Conservation (phyloP, 2,329 filamentous ascomycete genomes). For the Periglandula ipomoeae region DNA sequence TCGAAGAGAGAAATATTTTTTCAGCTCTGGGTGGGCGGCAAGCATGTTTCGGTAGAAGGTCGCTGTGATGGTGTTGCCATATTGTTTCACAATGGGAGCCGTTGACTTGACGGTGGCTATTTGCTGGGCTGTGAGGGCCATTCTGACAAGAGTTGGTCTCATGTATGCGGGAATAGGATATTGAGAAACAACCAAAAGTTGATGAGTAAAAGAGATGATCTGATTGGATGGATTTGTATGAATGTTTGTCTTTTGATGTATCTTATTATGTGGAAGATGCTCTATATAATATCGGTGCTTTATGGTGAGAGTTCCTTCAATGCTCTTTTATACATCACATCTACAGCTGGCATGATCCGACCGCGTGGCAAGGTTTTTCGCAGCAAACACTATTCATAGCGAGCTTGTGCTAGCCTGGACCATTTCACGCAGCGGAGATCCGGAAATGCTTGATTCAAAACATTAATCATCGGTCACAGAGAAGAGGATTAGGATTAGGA, state of each 20-base stretch:
- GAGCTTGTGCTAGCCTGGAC: background rate
- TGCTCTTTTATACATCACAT: background rate
- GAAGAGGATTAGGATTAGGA: no score
- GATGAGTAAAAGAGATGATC: background rate
- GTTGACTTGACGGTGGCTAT: conserved; percentile 67
- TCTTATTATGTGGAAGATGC: no score
- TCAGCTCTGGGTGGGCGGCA: conserved; percentile 51
- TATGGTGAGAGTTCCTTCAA: background rate
- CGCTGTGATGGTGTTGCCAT: conserved; percentile 61
- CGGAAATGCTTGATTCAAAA: background rate
- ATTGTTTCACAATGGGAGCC: conserved; percentile 58
- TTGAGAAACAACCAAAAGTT: background rate
- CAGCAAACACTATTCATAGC: background rate
- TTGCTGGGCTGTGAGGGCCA: conserved; percentile 53
- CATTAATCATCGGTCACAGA: background rate
- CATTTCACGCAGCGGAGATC: conserved; percentile 1
- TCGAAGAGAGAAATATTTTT: conserved; percentile 61
- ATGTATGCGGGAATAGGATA: background rate
- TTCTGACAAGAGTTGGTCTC: conserved; percentile 12
- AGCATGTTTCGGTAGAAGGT: conserved; percentile 66
- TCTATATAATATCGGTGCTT: no score
- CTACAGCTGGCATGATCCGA: background rate
- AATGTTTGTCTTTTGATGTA: no score
- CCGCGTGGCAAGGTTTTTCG: background rate
- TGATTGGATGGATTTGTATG: background rate